Base-by-base conservation (phyloP, 495 filamentous ascomycete genomes). In the Penicillium argentinense region DNA sequence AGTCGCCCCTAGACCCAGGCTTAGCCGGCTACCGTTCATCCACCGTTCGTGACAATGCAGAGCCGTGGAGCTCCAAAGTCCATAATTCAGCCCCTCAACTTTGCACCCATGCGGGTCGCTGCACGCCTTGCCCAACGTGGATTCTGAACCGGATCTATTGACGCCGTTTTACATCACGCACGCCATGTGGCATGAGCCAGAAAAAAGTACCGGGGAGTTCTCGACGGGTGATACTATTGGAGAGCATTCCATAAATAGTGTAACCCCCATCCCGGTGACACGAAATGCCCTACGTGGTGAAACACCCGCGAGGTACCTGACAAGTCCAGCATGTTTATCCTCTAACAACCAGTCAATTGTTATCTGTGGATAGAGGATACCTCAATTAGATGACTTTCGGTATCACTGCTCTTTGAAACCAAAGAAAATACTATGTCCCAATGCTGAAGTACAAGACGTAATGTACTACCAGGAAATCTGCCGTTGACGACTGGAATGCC, bases 121-220 rank as follows among this genome's bases (percentile, higher is more conserved):
- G 33, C 17, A 36, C 17, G 11, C 17, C 11, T 36, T 17, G 18
- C 33, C 33, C 18, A 36, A 21, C 12, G 7, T 5, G 33, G 17
- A 14, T 18, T 7, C 7, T 36, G 16, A 36, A 19, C 33, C 33
- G 33, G 33, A 9, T 21, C 17, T 36, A 36, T 36, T 9, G 17
- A 36, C 33, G 17, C 33, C 33, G 16, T 36, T 36, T 36, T 21
- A 9, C n/a, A 18, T 12, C 33, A 36, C 11, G 33, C 33, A 18
- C 33, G 21, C 33, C 33, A 36, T 36, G 33, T 36, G 33, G 33
- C 33, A 36, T 36, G n/a, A 12, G 12, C n/a, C n/a, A n/a, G n/a
- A 3, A 14, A 18, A 18, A 9, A 36, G 33, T 12, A 21, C 16
- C 33, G 16, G 33, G 17, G 11, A 19, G 17, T 36, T 36, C 33